A percentile compares a stretch with the other conserved stretches of the same genome.
Conservation (phyloP, 1,139 yeast species). For the Nakaseomyces glabratus region DNA sequence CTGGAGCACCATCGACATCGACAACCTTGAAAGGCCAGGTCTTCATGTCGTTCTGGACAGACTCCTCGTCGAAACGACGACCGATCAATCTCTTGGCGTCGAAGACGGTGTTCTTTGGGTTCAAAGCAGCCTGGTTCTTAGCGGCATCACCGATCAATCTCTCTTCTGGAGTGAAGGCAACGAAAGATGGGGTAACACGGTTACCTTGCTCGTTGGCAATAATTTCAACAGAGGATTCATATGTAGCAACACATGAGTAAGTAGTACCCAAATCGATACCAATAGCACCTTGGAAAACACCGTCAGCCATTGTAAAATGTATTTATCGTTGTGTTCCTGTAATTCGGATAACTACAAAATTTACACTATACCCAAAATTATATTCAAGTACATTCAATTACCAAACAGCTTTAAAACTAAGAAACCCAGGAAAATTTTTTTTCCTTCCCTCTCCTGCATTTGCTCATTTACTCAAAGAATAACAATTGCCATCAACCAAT, state of each 20-base stretch:
- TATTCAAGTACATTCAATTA: no score
- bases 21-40: slow-evolving; percentile 84
- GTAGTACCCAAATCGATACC: slow-evolving; percentile 98
- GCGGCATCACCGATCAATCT: slow-evolving; percentile 46
- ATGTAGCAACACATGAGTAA: slow-evolving; percentile 92
- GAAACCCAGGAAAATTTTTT: no score
- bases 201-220: slow-evolving; percentile 99
- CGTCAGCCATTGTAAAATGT: slow-evolving; percentile 63
- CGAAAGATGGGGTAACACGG: slow-evolving; percentile 98
- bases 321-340: background rate
- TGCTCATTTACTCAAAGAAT: no score
- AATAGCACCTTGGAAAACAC: slow-evolving; percentile 96
- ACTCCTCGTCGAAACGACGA: slow-evolving; percentile 82
- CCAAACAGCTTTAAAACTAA: background rate
- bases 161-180: slow-evolving; percentile 95
- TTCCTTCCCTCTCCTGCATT: no score
- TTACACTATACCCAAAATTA: no score
- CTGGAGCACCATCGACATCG: slow-evolving; percentile 79
- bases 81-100: slow-evolving; percentile 98
- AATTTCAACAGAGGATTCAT: slow-evolving; percentile 79
- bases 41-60: slow-evolving; percentile 92
- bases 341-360: no score
- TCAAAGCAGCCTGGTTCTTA: slow-evolving; percentile 96
- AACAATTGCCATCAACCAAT: no score
- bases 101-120: slow-evolving; percentile 93